Conservation (phyloP, 2,329 filamentous ascomycete species). For the Pyrenochaeta sp. region DNA sequence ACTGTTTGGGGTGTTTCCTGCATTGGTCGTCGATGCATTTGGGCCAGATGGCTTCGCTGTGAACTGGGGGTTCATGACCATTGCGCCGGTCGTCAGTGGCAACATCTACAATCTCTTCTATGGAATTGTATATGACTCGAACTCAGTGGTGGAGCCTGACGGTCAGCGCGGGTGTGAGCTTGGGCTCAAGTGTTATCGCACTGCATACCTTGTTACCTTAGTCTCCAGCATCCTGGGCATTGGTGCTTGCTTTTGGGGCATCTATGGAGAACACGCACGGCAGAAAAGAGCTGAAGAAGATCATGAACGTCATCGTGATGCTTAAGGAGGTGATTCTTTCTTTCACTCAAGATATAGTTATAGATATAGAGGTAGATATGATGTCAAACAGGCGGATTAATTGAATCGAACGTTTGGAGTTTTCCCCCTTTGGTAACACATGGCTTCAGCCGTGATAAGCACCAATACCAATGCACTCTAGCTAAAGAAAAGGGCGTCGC, state of each 20-base stretch:
- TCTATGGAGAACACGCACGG: conserved; percentile 62
- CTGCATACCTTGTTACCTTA: conserved; percentile 82
- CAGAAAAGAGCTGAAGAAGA: conserved; percentile 43
- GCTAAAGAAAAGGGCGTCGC: too few relatives aligned
- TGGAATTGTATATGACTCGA: conserved; percentile 80
- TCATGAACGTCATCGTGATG: conserved; percentile 39
- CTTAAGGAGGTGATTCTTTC: too few relatives aligned
- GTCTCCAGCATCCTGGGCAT: conserved; percentile 74
- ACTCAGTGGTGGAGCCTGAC: conserved; percentile 72
- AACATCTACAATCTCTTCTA: conserved; percentile 95
- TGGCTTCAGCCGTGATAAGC: too few relatives aligned
- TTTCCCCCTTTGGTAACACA: too few relatives aligned
- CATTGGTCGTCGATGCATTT: conserved; percentile 85
- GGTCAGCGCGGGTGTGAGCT: conserved; percentile 79
- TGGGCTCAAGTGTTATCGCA: conserved; percentile 80
- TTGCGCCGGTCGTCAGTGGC: conserved; percentile 84
- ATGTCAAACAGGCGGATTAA: too few relatives aligned
- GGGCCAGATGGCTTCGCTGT: conserved; percentile 87
- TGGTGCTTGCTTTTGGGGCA: conserved; percentile 73
- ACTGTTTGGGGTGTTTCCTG: conserved; percentile 92
- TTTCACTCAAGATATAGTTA: too few relatives aligned
- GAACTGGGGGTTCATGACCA: conserved; percentile 96
- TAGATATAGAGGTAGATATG: too few relatives aligned
- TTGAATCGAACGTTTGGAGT: too few relatives aligned
- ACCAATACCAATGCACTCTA: too few relatives aligned